These are phyloP conservation scores for Colletotrichum magnum DNA, from an alignment of 2,329 filamentous ascomycete genomes.

Conservation along the genomic window DNA sequence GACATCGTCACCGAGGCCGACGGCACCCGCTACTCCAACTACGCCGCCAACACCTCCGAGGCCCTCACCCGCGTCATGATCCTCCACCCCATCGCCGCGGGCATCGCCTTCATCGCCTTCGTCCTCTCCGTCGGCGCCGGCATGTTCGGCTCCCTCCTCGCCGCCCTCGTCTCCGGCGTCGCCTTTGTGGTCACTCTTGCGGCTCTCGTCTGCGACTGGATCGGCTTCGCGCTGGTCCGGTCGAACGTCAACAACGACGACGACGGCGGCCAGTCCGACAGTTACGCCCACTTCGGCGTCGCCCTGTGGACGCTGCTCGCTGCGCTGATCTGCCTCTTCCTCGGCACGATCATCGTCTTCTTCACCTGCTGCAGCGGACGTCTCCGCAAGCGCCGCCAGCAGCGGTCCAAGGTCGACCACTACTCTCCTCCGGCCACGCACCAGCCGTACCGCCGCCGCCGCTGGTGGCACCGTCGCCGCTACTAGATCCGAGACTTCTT, in stretches of 20 bases:
- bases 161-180: constrained; percentile 63
- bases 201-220: constrained; percentile 70
- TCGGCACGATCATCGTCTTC: constrained; percentile 71
- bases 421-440: constrained; percentile 43
- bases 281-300: constrained; percentile 68
- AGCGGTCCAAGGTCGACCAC: constrained; percentile 46
- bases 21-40: constrained; percentile 56
- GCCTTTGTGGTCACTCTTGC: constrained; percentile 64
- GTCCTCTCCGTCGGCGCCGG: constrained; percentile 67
- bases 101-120: constrained; percentile 71
- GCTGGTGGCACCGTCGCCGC: constrained; percentile 41
- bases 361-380: constrained; percentile 72
- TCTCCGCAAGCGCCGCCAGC: constrained; percentile 53
- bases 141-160: constrained; percentile 65
- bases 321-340: constrained; percentile 66
- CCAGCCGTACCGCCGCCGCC: constrained; percentile 34
- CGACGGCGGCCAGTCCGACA: constrained; percentile 49
- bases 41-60: constrained; percentile 60
- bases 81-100: constrained; percentile 73
- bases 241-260: constrained; percentile 64
- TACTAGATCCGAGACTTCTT: constrained; percentile 16
- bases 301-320: constrained; percentile 73
- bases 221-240: constrained; percentile 67
- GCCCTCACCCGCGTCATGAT: constrained; percentile 72
- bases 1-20: constrained; percentile 57